Evolutionary conservation across 768 basidiomycete species (phyloP).

Genomic region (Trichaptum fuscoviolaceum): DNA sequence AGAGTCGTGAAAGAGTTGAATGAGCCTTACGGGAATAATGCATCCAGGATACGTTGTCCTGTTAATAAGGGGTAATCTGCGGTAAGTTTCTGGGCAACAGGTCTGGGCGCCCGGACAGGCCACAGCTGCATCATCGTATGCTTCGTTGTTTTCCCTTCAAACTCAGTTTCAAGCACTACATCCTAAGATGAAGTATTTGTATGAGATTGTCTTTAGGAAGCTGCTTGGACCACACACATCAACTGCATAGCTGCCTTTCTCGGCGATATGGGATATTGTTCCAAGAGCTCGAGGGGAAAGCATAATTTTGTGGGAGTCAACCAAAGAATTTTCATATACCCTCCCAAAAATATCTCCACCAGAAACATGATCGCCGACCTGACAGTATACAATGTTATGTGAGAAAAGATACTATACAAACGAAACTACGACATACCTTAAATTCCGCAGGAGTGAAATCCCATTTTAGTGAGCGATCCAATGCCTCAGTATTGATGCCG

Average conservation of each 20-base stretch:
- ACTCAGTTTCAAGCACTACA: constrained; percentile 93
- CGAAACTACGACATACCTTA: constrained; percentile 43
- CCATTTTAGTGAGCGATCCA: constrained; percentile 87
- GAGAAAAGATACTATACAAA: constrained; percentile 2
- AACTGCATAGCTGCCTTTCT: constrained; percentile 90
- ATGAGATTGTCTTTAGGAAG: neutral
- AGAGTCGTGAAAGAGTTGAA: neutral
- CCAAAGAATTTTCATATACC: constrained; percentile 96
- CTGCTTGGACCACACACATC: constrained; percentile 48
- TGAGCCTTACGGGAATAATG: constrained; percentile 81
- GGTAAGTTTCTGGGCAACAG: constrained; percentile 91
- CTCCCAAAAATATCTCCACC: constrained; percentile 95
- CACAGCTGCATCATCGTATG: constrained; percentile 98
- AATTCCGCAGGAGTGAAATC: constrained; percentile 85
- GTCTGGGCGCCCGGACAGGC: constrained; percentile 97
- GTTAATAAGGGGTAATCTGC: constrained; percentile 90
- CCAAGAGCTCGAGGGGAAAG: constrained; percentile 90
- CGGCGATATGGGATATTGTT: constrained; percentile 88
- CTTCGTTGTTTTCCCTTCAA: constrained; percentile 88
- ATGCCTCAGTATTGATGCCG: constrained; percentile 95
- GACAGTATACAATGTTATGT: constrained; percentile 7
- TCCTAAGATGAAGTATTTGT: constrained; percentile 47
- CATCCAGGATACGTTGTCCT: constrained; percentile 95
- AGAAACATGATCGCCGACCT: constrained; percentile 96
- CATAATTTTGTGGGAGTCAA: constrained; percentile 97